phyloP scores from a whole-genome alignment of 2,329 filamentous ascomycete species.

The Sporothrix brasiliensis region DNA sequence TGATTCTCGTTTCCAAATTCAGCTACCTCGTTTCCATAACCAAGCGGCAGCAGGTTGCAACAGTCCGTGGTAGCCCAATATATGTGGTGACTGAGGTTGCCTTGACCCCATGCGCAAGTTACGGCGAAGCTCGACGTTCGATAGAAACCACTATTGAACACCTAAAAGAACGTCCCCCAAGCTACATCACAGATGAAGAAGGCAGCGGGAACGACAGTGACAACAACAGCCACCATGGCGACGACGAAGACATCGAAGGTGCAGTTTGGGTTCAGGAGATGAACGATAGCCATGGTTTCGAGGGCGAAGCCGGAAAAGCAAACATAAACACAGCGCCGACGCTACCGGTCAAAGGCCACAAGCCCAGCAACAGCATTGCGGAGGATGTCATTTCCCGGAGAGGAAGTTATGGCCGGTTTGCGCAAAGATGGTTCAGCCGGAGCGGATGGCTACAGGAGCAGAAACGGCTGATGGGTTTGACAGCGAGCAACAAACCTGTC shows the following conservation, averaged over 20 bases:
- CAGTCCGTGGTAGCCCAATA: conserved; percentile 77
- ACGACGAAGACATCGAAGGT: conserved; percentile 33
- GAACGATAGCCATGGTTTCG: neutral
- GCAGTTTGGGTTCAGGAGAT: conserved; percentile 33
- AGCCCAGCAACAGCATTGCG: conserved; percentile 65
- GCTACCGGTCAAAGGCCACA: neutral
- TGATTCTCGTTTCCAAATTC: conserved; percentile 78
- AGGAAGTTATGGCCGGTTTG: conserved; percentile 86
- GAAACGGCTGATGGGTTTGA: conserved; percentile 70
- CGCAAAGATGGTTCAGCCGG: conserved; percentile 86
- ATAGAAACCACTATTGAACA: conserved; percentile 63
- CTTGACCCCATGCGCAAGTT: conserved; percentile 82
- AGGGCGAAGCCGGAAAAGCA: neutral
- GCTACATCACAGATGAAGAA: conserved; percentile 40
- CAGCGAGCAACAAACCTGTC: conserved; percentile 50
- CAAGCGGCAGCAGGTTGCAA: conserved; percentile 82
- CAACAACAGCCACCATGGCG: conserved; percentile 35
- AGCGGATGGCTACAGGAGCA: conserved; percentile 77
- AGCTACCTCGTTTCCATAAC: conserved; percentile 88
- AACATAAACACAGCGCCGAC: neutral
- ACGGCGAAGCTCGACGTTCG: conserved; percentile 70
- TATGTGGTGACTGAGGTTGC: conserved; percentile 89
- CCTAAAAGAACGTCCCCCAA: conserved; percentile 45
- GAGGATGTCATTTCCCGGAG: conserved; percentile 84
- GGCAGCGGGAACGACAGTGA: conserved; percentile 55